phyloP scores from a whole-genome alignment of 1,284 basidiomycete species.

The Ganoderma lingzhi region DNA sequence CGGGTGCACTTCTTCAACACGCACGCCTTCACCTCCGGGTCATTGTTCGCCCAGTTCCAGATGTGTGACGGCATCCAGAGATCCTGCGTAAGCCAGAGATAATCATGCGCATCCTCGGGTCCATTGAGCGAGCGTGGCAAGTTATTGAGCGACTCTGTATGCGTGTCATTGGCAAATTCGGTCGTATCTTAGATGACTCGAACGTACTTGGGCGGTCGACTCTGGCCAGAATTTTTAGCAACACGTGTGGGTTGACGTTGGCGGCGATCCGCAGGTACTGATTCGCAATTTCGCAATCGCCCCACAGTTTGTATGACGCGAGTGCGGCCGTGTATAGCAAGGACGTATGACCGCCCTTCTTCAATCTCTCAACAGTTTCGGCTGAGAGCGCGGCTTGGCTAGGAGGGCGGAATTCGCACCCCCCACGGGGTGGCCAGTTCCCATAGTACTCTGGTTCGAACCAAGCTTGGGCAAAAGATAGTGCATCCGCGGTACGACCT shows the following conservation, averaged over 20 bases:
- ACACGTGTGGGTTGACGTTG: conserved; percentile 44
- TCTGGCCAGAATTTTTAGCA: conserved; percentile 49
- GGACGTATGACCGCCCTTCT: conserved; percentile 29
- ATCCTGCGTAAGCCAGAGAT: conserved; percentile 53
- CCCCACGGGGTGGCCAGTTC: conserved; percentile 35
- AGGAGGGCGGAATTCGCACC: conserved; percentile 39
- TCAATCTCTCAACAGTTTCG: conserved; percentile 30
- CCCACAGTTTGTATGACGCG: conserved; percentile 50
- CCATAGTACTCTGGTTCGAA: conserved; percentile 25
- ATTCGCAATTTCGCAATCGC: conserved; percentile 47
- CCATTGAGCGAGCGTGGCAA: conserved; percentile 44
- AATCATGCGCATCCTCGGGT: conserved; percentile 52
- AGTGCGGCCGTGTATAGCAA: conserved; percentile 49
- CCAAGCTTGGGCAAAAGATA: conserved; percentile 45
- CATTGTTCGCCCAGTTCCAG: conserved; percentile 52
- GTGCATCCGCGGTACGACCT: conserved; percentile 40
- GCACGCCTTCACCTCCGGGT: conserved; percentile 41
- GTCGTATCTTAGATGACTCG: background rate
- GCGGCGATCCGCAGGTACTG: conserved; percentile 49
- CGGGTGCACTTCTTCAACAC: conserved; percentile 31
- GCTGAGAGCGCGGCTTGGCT: conserved; percentile 29
- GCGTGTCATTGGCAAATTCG: background rate
- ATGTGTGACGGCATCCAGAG: conserved; percentile 51
- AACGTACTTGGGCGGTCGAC: conserved; percentile 46
- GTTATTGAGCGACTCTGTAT: conserved; percentile 43